Conservation (phyloP, 2,329 filamentous ascomycete genomes). For the Fusarium illudens region DNA sequence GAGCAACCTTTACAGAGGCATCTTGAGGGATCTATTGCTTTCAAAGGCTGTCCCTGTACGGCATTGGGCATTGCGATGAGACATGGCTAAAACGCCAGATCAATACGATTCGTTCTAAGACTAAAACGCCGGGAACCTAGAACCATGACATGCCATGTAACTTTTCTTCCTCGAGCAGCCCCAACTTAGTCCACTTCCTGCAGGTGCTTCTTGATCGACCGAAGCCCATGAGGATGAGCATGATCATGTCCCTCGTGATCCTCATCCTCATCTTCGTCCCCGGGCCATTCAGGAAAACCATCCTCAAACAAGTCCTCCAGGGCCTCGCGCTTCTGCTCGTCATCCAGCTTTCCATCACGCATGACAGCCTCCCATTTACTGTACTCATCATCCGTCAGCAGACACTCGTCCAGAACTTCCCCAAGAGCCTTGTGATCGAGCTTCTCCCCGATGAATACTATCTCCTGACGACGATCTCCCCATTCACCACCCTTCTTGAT, state of each 20-base stretch:
- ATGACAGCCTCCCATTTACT: conserved; percentile 62
- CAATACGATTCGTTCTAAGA: not conserved
- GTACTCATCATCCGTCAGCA: conserved; percentile 69
- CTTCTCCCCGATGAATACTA: conserved; percentile 77
- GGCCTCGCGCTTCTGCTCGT: conserved; percentile 54
- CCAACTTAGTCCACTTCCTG: conserved; percentile 30
- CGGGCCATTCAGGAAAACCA: conserved; percentile 65
- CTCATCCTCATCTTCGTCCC: conserved; percentile 51
- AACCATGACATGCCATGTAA: not conserved
- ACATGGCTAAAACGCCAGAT: not conserved
- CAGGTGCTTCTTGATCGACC: conserved; percentile 36
- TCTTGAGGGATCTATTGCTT: not conserved
- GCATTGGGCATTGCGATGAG: not conserved
- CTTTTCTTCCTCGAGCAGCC: not conserved
- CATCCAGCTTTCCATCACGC: conserved; percentile 49
- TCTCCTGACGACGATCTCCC: conserved; percentile 75
- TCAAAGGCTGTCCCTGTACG: not conserved
- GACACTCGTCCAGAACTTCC: conserved; percentile 64
- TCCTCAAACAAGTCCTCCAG: conserved; percentile 65
- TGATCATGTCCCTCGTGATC: conserved; percentile 44
- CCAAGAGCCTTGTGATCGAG: conserved; percentile 63
- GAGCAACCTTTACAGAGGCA: not conserved
- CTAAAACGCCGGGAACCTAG: not conserved
- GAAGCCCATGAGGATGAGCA: not conserved
- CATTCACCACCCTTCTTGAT: conserved; percentile 65